Conservation (phyloP, 2,329 filamentous ascomycete genomes). For the Apiospora hydei region DNA sequence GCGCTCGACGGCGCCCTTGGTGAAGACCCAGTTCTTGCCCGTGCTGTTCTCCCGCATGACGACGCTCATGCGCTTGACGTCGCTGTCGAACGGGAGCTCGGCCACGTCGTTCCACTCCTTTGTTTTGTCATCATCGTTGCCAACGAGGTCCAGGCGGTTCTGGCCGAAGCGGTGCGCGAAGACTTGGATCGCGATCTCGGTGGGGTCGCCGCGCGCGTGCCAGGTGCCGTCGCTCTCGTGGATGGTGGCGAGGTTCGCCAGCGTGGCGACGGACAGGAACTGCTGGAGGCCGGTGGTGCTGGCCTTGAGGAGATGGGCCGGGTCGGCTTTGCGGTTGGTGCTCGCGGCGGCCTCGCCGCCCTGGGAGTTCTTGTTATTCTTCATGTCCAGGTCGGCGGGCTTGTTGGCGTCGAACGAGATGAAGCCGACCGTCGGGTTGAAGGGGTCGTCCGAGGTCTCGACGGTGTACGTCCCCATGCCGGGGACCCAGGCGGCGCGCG, state of each 20-base stretch:
- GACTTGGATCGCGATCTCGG: conserved; percentile 77
- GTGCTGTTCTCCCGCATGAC: conserved; percentile 59
- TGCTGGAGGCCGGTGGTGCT: conserved; percentile 56
- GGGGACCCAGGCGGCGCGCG: conserved; percentile 65
- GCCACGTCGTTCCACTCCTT: conserved; percentile 62
- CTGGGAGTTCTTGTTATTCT: conserved; percentile 40
- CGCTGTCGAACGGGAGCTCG: conserved; percentile 76
- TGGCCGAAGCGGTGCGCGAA: conserved; percentile 72
- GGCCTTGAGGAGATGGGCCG: conserved; percentile 43
- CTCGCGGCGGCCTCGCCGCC: conserved; percentile 33
- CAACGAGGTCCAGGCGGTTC: conserved; percentile 61
- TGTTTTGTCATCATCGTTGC: conserved; percentile 45
- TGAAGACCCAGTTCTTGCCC: conserved; percentile 49
- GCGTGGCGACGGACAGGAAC: conserved; percentile 65
- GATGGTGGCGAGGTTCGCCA: conserved; percentile 62
- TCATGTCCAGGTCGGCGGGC: conserved; percentile 33
- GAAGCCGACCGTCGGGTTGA: conserved; percentile 63
- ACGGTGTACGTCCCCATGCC: conserved; percentile 64
- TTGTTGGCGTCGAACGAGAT: conserved; percentile 46
- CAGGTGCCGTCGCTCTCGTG: conserved; percentile 53
- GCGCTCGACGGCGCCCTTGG: conserved; percentile 73
- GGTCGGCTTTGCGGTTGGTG: conserved; percentile 25
- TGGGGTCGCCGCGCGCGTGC: conserved; percentile 70
- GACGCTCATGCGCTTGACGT: conserved; percentile 78
- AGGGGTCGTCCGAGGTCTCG: conserved; percentile 60